phyloP scores from a whole-genome alignment of 2,329 filamentous ascomycete genomes.

The Ophiocordyceps australis region DNA sequence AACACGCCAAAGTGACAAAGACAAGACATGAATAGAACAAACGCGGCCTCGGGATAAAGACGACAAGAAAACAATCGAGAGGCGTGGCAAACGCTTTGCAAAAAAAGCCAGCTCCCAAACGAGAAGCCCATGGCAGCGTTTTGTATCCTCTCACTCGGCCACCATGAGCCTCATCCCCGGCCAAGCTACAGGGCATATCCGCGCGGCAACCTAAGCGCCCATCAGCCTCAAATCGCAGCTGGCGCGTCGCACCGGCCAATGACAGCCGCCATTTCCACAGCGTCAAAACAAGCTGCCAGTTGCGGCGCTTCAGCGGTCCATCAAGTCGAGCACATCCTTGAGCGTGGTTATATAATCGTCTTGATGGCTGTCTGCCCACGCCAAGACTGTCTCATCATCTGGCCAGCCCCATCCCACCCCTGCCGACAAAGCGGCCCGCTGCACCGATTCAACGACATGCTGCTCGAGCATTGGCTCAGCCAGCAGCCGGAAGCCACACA shows the following conservation, averaged over 20 bases:
- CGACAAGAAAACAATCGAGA: not conserved
- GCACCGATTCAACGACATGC: conserved; percentile 12
- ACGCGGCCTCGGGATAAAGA: not conserved
- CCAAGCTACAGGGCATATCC: too few relatives aligned
- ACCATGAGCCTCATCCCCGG: too few relatives aligned
- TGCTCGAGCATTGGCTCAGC: conserved; percentile 21
- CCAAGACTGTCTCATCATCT: conserved; percentile 13
- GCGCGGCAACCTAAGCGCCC: too few relatives aligned
- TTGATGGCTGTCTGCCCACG: conserved; percentile 11
- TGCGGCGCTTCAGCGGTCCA: too few relatives aligned
- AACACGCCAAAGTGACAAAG: not conserved
- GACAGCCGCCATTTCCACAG: too few relatives aligned
- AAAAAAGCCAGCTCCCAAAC: too few relatives aligned
- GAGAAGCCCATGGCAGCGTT: too few relatives aligned
- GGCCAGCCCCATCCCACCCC: conserved; percentile 19
- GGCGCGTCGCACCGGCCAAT: too few relatives aligned
- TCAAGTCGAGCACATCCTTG: conserved; percentile 7
- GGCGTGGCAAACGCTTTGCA: too few relatives aligned
- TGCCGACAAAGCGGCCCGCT: conserved; percentile 8
- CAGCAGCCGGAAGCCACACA: conserved; percentile 29
- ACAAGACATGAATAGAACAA: not conserved
- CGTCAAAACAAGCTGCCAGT: too few relatives aligned
- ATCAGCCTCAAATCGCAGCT: too few relatives aligned
- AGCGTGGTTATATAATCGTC: conserved; percentile 9
- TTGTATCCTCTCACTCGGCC: too few relatives aligned